Evolutionary conservation across 495 filamentous ascomycete genomes (phyloP), one percentile per base, ranked within the genome.

Genomic region (Penicillium bovifimosum): DNA sequence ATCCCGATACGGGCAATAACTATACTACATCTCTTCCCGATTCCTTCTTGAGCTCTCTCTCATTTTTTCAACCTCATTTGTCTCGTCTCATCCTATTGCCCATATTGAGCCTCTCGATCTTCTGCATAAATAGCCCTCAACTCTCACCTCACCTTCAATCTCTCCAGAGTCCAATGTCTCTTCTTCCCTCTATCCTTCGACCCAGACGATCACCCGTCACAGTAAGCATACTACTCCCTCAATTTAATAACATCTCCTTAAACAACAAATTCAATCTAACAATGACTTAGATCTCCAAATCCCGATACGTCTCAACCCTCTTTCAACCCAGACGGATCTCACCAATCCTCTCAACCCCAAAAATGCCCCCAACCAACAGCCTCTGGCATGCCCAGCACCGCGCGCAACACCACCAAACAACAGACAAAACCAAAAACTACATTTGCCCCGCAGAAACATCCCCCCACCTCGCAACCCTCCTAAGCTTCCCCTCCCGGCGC

Each of bases 391-490:
- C 47, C 27, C 54, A 60, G 10, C 53, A 50, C 18, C 27, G 18
- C 26, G 14, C 40, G 6, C 16, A 35, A 16, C 9, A 35, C 2
- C 45, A 47, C 31, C 58, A 52, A 17, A 10, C 35, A 17, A 11
- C 36, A 27, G 41, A 56, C 40, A 31, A 46, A 14, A 53, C 31
- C 7, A 51, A 60, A 28, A 32, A 52, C 59, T 65, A 59, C 47
- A 63, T 47, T 29, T 59, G 50, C 11, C 67, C 58, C 20, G 36
- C 65, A 36, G 65, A 66, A 55, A 66, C 59, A 50, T 49, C 41
- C 9, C 57, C 53, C 36, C 65, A 70, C 52, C 33, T 52, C 29
- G 67, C 67, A 50, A 70, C 67, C 20, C 67, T 70, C 32, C 67
- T 70, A 27, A 55, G 67, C 48, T 70, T 66, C 51, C 67, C 67